A percentile compares a stretch with the other conserved stretches of the same genome.
Conservation (phyloP, 208 protist species). For the Leishmania major region DNA sequence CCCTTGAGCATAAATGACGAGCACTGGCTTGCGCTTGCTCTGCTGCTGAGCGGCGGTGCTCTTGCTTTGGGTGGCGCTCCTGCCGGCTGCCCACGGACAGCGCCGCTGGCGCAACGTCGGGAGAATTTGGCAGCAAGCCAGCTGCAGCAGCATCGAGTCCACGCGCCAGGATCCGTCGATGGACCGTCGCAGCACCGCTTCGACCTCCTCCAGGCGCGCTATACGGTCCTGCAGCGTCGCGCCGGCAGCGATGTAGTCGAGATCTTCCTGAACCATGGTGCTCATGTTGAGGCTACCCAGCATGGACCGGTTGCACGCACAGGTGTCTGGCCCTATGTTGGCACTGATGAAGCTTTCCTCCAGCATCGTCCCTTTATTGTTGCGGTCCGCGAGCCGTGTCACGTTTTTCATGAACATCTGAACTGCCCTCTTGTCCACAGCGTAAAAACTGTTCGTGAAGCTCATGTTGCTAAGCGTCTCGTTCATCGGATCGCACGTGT, state of each 20-base stretch:
- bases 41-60: neutral
- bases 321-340: neutral
- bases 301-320: neutral
- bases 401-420: slow-evolving; percentile 56
- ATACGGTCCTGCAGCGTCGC: slow-evolving; percentile 40
- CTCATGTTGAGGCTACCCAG: slow-evolving; percentile 4
- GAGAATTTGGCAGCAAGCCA: slow-evolving; percentile 61
- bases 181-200: slow-evolving; percentile 56
- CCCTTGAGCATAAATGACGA: slow-evolving; percentile 69
- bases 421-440: slow-evolving; percentile 56
- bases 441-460: slow-evolving; percentile 75
- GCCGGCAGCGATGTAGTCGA: slow-evolving; percentile 55
- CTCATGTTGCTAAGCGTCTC: slow-evolving; percentile 51
- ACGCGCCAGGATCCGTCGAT: slow-evolving; percentile 68
- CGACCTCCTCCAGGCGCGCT: slow-evolving; percentile 62
- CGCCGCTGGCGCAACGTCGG: slow-evolving; percentile 70
- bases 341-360: slow-evolving; percentile 47
- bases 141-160: slow-evolving; percentile 55
- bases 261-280: slow-evolving; percentile 36
- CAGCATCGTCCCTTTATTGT: slow-evolving; percentile 34
- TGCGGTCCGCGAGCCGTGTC: slow-evolving; percentile 36
- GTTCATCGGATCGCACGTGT: slow-evolving; percentile 14
- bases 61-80: neutral
- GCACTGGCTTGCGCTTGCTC: slow-evolving; percentile 26
- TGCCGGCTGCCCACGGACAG: slow-evolving; percentile 22